phyloP scores from a whole-genome alignment of 2,329 filamentous ascomycete genomes.

The Colletotrichum lupini region DNA sequence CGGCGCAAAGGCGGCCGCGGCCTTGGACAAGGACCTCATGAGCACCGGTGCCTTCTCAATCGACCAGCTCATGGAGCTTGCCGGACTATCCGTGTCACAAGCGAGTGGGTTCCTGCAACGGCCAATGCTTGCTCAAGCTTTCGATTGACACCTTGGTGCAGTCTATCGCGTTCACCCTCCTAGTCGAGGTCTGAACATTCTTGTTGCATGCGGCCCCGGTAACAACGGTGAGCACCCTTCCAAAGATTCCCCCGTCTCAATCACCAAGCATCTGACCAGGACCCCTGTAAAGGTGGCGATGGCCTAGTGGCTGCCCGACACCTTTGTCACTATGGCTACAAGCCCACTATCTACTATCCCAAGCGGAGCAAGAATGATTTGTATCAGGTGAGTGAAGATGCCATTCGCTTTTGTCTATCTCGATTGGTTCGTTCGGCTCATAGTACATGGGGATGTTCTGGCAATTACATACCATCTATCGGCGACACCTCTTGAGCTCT shows the following conservation, averaged over 20 bases:
- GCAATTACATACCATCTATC: constrained; percentile 16
- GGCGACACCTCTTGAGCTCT: constrained; percentile 21
- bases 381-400: constrained; percentile 72
- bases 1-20: constrained; percentile 85
- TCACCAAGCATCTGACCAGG: constrained; percentile 32
- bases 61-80: constrained; percentile 97
- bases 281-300: constrained; percentile 76
- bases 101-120: constrained; percentile 66
- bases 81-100: constrained; percentile 92
- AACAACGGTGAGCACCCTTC: constrained; percentile 67
- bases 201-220: constrained; percentile 91
- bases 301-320: constrained; percentile 95
- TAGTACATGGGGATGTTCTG: constrained; percentile 15
- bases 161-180: constrained; percentile 88
- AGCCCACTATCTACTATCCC: constrained; percentile 89
- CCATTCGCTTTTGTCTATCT: constrained; percentile 27
- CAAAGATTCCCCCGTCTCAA: not conserved
- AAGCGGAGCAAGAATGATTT: constrained; percentile 92
- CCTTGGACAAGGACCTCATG: constrained; percentile 95
- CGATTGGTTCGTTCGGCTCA: constrained; percentile 6
- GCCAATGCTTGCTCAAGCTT: too few species aligned
- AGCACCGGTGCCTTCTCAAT: constrained; percentile 87
- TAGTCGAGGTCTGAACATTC: constrained; percentile 74
- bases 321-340: constrained; percentile 91
- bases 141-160: constrained; percentile 46